Base-by-base conservation (phyloP, 2,329 filamentous ascomycete genomes). In the Anthostomella pinea region DNA sequence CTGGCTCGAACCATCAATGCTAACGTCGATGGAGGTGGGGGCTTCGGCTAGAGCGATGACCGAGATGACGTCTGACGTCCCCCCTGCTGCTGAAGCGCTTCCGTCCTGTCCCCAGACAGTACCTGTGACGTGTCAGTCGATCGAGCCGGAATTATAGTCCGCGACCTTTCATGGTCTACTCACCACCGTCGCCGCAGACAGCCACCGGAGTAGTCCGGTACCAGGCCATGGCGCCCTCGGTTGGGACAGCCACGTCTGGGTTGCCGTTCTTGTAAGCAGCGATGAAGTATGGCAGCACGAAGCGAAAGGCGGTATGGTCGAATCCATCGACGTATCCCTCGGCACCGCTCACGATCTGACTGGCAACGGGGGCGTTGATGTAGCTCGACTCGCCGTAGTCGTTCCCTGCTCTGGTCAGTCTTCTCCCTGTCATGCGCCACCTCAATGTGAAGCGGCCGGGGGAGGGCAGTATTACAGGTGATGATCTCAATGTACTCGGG, bases 321-420 rank as follows among this genome's bases (percentile, higher is more conserved):
- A 69, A 66, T 9, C 65, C 63, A n/a, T 62, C 40, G 34, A 68
- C 65, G 39, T 76, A 77, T 8, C 52, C 52, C n/a, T 65, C 64
- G 3, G 74, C 71, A 3, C 72, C 73, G 3, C 61, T 48, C 2
- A 69, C 68, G 7, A 73, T 64, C 25, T 68, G 66, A 5, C 57
- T 51, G 4, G 64, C 49, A 27, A 64, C 58, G 20, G 74, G 62
- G 4, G 70, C 72, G 15, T 55, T 57, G 44, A 78, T 73, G 51
- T 80, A 79, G 54, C 76, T 74, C 2, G 74, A 72, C 53, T 81
- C 77, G 21, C 76, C 76, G 42, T 68, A 80, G 50, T 81, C 77
- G 46, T 79, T 79, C 75, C 64, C 63, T 64, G 31, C 23, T 29
- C 33, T 25, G 4, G 30, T 49, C 35, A 52, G 35, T 23, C 21